phyloP scores from a whole-genome alignment of 2,329 filamentous ascomycete genomes.

The Alternaria gaisen region DNA sequence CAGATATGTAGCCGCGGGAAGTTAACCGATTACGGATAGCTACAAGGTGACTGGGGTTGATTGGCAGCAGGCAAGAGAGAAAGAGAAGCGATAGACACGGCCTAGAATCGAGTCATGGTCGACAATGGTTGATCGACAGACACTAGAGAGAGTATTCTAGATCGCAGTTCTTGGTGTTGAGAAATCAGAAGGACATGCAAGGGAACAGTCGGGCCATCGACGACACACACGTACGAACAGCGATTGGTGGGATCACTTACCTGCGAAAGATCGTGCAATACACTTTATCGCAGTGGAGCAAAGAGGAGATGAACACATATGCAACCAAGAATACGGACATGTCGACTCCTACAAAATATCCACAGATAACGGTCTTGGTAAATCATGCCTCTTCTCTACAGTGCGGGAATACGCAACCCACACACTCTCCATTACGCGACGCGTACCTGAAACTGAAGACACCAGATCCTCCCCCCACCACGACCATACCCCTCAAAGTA shows the following conservation, averaged over 20 bases:
- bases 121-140: slow-evolving; percentile 4
- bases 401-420: background rate
- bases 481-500: slow-evolving; percentile 9
- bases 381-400: background rate
- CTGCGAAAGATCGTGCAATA: background rate
- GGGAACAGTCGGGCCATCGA: background rate
- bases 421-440: background rate
- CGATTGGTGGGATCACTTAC: slow-evolving; percentile 8
- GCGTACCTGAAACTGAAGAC: slow-evolving; percentile 7
- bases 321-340: background rate
- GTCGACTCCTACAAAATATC: slow-evolving; percentile 1
- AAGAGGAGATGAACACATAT: slow-evolving; percentile 1
- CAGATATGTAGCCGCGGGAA: slow-evolving; percentile 29
- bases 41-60: slow-evolving; percentile 9
- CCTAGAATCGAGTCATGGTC: slow-evolving; percentile 11
- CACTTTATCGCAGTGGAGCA: slow-evolving; percentile 2
- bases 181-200: background rate
- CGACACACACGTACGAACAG: background rate
- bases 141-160: slow-evolving; percentile 12
- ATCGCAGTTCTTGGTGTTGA: slow-evolving; percentile 7
- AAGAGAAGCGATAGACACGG: background rate
- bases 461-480: slow-evolving; percentile 1
- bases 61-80: slow-evolving; percentile 7
- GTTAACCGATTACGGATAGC: slow-evolving; percentile 17
- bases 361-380: slow-evolving; percentile 14